Evolutionary conservation across 2,329 filamentous ascomycete genomes (phyloP), one percentile per base, ranked within the genome.

Genomic region (Elsinoe fawcettii): DNA sequence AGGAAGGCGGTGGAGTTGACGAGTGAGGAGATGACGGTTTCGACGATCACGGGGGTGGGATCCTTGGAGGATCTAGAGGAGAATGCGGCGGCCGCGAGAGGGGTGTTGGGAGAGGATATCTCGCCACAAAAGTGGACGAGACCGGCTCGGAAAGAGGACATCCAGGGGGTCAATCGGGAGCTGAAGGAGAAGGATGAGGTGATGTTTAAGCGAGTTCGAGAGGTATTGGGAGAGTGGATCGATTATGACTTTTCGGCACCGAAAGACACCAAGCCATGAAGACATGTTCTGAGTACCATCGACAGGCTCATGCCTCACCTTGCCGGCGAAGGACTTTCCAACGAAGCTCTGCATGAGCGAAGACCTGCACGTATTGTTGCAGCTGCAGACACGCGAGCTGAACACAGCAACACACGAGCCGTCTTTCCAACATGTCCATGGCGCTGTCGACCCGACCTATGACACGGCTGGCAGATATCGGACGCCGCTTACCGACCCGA

Each of bases 171-270:
- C 2, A 46, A 59, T 25, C 11, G 41, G 23, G 49, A 51, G 22
- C 32, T 39, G 8, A 22, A 41, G 4, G n/a, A 55, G 20, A 57
- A 25, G n/a, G 58, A 59, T 49, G 27, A 41, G 9, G 7, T 3
- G 5, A 32, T 59, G 12, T 49, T 57, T 22, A 23, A 59, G 9
- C 22, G 25, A 3, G 58, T 59, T 8, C 49, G 55, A 12, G 18
- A 37, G 16, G 53, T 57, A 9, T 20, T 59, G 16, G 58, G 55
- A 11, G 32, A 43, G 22, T 59, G 58, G 58, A 27, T 59, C 27
- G 58, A 59, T 27, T 59, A 53, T 23, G 51, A 51, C 6, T 59
- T 59, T 25, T 32, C 23, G 2, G 25, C 30, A 34, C 41, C 41
- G 14, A 46, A 46, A 9, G 22, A 46, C 23, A 20, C 20, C 20